phyloP scores from a whole-genome alignment of 257 asterid genomes.

The Solanum habrochaites region DNA sequence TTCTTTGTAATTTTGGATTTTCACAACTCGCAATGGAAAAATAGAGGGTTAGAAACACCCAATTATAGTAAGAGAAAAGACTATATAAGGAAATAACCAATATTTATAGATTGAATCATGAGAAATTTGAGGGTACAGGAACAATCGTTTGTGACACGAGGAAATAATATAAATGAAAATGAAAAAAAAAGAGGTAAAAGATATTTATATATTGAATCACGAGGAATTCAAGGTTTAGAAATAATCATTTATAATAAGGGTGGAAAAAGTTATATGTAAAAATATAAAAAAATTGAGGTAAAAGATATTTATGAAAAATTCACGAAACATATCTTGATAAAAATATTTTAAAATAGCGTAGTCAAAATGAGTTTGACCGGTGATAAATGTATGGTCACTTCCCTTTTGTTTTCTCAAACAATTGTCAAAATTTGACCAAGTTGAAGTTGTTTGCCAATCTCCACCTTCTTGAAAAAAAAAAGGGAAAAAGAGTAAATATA shows the following conservation, averaged over 20 bases:
- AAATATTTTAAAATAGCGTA: neutral
- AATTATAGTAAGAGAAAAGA: neutral
- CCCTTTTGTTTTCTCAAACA: neutral
- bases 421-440: neutral
- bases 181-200: neutral
- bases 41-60: neutral
- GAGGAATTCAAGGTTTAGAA: neutral
- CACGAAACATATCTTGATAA: neutral
- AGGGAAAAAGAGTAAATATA: neutral
- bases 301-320: neutral
- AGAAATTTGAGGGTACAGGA: no score
- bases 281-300: no score
- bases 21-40: neutral
- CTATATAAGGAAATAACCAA: no score
- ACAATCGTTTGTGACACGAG: no score
- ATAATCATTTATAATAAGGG: no score
- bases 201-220: neutral
- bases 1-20: neutral
- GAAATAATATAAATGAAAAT: no score
- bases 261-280: no score
- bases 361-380: neutral
- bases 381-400: neutral
- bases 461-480: neutral
- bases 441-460: neutral
- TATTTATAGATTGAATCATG: no score